phyloP scores from a whole-genome alignment of 306 rosid species.

The Prunus dulcis region DNA sequence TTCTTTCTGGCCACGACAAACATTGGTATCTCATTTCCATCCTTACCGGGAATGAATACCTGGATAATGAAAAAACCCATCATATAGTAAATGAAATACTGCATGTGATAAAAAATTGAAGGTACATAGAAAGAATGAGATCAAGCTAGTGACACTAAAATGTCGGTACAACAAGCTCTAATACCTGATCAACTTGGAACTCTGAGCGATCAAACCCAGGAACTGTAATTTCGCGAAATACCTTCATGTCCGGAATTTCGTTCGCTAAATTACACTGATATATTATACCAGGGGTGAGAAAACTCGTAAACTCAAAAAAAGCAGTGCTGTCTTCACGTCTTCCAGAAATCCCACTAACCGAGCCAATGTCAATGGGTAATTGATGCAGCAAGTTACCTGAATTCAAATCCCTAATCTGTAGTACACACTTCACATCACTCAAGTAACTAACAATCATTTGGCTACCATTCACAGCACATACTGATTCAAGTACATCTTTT shows the following conservation, averaged over 20 bases:
- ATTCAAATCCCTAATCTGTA: constrained; percentile 80
- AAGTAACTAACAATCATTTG: constrained; percentile 77
- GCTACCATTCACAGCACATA: constrained; percentile 68
- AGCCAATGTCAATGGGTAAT: constrained; percentile 85
- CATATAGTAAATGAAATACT: background rate
- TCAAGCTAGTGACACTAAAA: background rate
- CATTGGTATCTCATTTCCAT: constrained; percentile 79
- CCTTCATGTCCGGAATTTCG: constrained; percentile 62
- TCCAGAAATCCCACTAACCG: constrained; percentile 68
- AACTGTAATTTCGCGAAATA: constrained; percentile 74
- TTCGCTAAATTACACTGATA: constrained; percentile 68
- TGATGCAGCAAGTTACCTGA: constrained; percentile 79
- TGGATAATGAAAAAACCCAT: constrained; percentile 28
- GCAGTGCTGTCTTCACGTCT: constrained; percentile 61
- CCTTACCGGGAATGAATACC: constrained; percentile 80
- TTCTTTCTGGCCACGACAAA: constrained; percentile 71
- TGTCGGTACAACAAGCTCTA: background rate
- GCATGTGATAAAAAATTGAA: background rate
- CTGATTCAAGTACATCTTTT: constrained; percentile 80
- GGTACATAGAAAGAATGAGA: background rate
- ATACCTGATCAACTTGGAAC: constrained; percentile 77
- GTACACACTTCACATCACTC: constrained; percentile 83
- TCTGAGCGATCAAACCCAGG: constrained; percentile 77
- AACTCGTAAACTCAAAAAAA: constrained; percentile 77
- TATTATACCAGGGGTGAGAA: constrained; percentile 80